Conservation (phyloP, 2,329 filamentous ascomycete species). For the Colletotrichum sidae region DNA sequence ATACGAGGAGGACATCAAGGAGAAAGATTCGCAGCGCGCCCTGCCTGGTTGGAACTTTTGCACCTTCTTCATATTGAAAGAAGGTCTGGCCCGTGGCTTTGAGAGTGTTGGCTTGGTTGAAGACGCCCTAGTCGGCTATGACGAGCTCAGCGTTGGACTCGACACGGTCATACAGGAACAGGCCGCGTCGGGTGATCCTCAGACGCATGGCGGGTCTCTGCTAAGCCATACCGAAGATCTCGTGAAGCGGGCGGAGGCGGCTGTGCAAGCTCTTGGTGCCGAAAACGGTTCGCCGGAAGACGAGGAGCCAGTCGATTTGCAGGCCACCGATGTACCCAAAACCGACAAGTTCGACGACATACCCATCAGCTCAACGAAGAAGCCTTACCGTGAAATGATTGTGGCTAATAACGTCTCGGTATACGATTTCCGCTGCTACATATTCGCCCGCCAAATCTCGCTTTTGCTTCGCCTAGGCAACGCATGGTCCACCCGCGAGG, state of each 20-base stretch:
- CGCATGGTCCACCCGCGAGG: slow-evolving; percentile 70
- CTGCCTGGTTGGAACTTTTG: slow-evolving; percentile 99
- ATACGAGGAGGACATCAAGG: slow-evolving; percentile 97
- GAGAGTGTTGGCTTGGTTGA: slow-evolving; percentile 97
- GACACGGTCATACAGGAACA: slow-evolving; percentile 86
- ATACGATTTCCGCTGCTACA: slow-evolving; percentile 94
- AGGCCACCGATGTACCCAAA: slow-evolving; percentile 53
- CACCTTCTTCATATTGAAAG: slow-evolving; percentile 98
- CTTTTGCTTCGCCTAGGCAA: slow-evolving; percentile 88
- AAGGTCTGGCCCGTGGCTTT: slow-evolving; percentile 91
- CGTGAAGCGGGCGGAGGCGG: slow-evolving; percentile 66
- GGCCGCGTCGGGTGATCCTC: slow-evolving; percentile 65
- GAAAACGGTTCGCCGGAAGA: slow-evolving; percentile 48
- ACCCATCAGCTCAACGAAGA: slow-evolving; percentile 72
- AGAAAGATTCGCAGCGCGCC: slow-evolving; percentile 87
- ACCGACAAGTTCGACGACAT: slow-evolving; percentile 64
- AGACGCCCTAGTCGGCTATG: slow-evolving; percentile 93
- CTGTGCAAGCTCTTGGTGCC: slow-evolving; percentile 53
- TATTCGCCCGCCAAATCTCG: slow-evolving; percentile 89
- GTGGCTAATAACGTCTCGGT: slow-evolving; percentile 94
- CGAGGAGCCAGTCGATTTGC: slow-evolving; percentile 62
- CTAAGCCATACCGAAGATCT: slow-evolving; percentile 80
- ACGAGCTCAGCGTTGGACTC: slow-evolving; percentile 89
- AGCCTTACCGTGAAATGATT: slow-evolving; percentile 91
- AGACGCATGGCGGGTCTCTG: slow-evolving; percentile 79